Evolutionary conservation across 257 asterid genomes (phyloP), one percentile per base, ranked within the genome.

Genomic region (Cruciata laevipes): DNA sequence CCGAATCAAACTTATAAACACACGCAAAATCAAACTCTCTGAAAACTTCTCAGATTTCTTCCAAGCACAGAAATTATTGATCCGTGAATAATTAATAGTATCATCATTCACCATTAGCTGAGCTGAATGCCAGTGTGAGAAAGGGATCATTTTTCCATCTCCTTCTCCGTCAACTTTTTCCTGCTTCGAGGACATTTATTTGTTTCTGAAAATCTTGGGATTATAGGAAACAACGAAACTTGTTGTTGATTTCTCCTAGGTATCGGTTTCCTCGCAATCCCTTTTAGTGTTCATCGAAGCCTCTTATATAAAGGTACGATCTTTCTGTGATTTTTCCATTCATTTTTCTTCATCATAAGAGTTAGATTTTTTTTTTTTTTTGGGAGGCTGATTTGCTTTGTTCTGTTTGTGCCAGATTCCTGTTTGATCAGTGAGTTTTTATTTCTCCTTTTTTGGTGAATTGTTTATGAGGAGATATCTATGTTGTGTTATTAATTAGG

Each of bases 151-250:
- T 42, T 57, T 58, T 18, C 24, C 67, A 59, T 73, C 78, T 65
- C 58, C 74, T 69, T 75, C 76, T 75, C 76, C 76, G 78, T 52
- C 78, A 65, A 33, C 77, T 71, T 61, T 78, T 74, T 71, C 66
- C 69, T 47, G 74, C 37, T 62, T 51, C 63, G 49, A 66, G 44
- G 32, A 38, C 5, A 58, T 13, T 38, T 47, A 7, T 37, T 57
- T 63, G 25, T 58, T 30, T n/a, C 40, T 24, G 63, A 27, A 27
- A 33, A 68, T 65, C 67, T 47, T 24, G 10, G 33, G 58, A 70
- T 17, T 17, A 47, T 52, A 38, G 56, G 44, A 20, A 47, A 60
- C 16, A 53, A 47, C 42, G 42, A 23, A 47, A 69, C 55, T 32
- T 53, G 53, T 53, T 49, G 33, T 51, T 72, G 67, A 52, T 44